Percentiles rank a stretch among this genome's conserved stretches.
Conservation (phyloP, 2,329 filamentous ascomycete genomes). For the Diaporthe velutina region DNA sequence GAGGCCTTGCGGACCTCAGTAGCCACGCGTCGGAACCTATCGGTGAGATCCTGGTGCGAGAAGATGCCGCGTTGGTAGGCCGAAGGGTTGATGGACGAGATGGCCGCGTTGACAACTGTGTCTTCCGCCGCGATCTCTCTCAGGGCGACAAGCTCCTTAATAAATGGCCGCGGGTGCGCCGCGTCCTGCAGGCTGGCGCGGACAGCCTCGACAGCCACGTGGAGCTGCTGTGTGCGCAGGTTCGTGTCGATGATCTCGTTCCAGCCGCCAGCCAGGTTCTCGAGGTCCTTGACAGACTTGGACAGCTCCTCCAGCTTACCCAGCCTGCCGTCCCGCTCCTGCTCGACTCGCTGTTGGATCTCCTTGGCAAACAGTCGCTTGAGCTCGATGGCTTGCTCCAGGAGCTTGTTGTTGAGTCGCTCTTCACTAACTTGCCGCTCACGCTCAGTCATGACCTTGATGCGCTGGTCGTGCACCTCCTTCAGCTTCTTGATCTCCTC, state of each 20-base stretch:
- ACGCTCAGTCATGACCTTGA: constrained; percentile 82
- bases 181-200: constrained; percentile 84
- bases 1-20: constrained; percentile 94
- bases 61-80: constrained; percentile 95
- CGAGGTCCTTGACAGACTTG: constrained; percentile 82
- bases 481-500: constrained; percentile 85
- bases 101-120: constrained; percentile 89
- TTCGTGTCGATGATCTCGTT: constrained; percentile 91
- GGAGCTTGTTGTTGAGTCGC: constrained; percentile 84
- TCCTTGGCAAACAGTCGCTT: constrained; percentile 87
- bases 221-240: constrained; percentile 93
- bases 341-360: constrained; percentile 85
- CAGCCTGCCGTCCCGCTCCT: constrained; percentile 87
- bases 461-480: constrained; percentile 82
- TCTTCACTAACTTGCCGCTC: constrained; percentile 86
- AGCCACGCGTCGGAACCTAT: constrained; percentile 95
- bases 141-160: constrained; percentile 91
- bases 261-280: constrained; percentile 90
- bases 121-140: constrained; percentile 92
- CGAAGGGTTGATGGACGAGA: constrained; percentile 93
- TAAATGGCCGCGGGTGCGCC: constrained; percentile 83
- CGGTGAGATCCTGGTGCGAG: constrained; percentile 86
- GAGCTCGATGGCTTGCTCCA: constrained; percentile 90
- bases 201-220: constrained; percentile 95
- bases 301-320: constrained; percentile 87